Percentiles rank a stretch among this genome's conserved stretches.
These are phyloP conservation scores for Craterostigma plantagineum DNA, from an alignment of 257 asterid species.

Conservation along the genomic window DNA sequence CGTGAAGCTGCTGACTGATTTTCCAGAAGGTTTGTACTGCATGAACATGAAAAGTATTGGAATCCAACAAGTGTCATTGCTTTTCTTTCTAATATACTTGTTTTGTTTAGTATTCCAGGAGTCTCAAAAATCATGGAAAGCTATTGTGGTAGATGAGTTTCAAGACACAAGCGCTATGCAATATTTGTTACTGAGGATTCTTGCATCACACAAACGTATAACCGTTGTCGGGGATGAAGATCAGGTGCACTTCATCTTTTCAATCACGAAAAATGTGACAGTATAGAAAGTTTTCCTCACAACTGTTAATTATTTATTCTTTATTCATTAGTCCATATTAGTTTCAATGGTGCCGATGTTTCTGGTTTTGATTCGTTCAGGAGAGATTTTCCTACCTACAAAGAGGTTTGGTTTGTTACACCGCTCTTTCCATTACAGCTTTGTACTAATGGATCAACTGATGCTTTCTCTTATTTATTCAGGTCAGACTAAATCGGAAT, in stretches of 20 bases:
- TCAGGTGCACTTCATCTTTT: slow-evolving; percentile 48
- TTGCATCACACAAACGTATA: slow-evolving; percentile 70
- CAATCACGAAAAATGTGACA: slow-evolving; percentile 4
- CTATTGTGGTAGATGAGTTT: slow-evolving; percentile 84
- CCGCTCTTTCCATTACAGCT: not conserved
- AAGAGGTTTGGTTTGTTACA: slow-evolving; percentile 58
- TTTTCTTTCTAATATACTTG: slow-evolving; percentile 9
- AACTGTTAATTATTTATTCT: not conserved
- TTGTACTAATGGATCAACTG: not conserved
- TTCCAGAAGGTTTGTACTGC: slow-evolving; percentile 66
- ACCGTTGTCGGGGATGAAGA: slow-evolving; percentile 97
- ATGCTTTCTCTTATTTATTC: slow-evolving; percentile 13
- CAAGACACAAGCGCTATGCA: slow-evolving; percentile 98
- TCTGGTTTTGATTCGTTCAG: slow-evolving; percentile 90
- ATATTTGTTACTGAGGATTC: slow-evolving; percentile 42
- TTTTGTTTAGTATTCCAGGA: slow-evolving; percentile 35
- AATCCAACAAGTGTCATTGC: slow-evolving; percentile 8
- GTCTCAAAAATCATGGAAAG: slow-evolving; percentile 75
- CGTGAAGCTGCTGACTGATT: slow-evolving; percentile 61
- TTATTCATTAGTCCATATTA: slow-evolving; percentile 60
- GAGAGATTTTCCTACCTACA: slow-evolving; percentile 66
- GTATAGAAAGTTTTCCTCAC: slow-evolving; percentile 8
- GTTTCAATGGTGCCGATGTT: slow-evolving; percentile 89
- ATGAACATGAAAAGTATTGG: slow-evolving; percentile 5
- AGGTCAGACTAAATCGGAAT: slow-evolving; percentile 76